Conservation (phyloP, 1,284 basidiomycete genomes). For the Tremellales sp. region DNA sequence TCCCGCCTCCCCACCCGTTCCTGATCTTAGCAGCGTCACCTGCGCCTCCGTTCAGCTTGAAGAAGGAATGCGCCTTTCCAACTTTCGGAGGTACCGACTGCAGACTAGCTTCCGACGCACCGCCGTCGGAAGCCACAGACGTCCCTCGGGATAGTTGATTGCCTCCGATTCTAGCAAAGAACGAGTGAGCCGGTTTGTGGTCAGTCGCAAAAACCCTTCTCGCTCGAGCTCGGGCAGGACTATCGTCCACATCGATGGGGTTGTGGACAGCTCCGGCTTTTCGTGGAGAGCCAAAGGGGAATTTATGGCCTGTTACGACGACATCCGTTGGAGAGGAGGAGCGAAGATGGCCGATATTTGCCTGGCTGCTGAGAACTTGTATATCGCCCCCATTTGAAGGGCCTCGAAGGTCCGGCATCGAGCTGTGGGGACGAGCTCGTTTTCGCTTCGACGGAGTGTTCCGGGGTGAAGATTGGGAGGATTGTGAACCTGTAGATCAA, state of each 20-base stretch:
- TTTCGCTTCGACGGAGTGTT: conserved; percentile 3
- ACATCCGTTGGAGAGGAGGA: conserved; percentile 6
- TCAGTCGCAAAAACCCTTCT: conserved; percentile 31
- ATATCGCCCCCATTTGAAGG: neutral
- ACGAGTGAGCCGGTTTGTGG: conserved; percentile 28
- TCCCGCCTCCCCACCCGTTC: conserved; percentile 37
- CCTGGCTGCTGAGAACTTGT: neutral
- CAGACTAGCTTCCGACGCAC: neutral
- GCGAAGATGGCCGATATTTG: neutral
- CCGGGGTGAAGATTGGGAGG: neutral
- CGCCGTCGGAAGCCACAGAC: conserved; percentile 4
- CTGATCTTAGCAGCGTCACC: conserved; percentile 9
- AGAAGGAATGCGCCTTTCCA: conserved; percentile 32
- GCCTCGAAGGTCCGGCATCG: conserved; percentile 7
- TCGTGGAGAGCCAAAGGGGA: neutral
- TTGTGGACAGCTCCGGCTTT: conserved; percentile 4
- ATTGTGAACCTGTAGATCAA: neutral
- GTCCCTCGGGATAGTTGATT: conserved; percentile 3
- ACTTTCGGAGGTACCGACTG: neutral
- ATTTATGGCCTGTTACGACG: conserved; percentile 5
- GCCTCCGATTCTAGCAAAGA: conserved; percentile 22
- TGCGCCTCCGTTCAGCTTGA: conserved; percentile 12
- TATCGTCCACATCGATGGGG: conserved; percentile 2
- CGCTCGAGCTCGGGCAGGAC: neutral
- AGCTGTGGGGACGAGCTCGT: conserved; percentile 9